These are phyloP conservation scores for Salix koriyanagi DNA, from an alignment of 345 rosid species.

Conservation along the genomic window DNA sequence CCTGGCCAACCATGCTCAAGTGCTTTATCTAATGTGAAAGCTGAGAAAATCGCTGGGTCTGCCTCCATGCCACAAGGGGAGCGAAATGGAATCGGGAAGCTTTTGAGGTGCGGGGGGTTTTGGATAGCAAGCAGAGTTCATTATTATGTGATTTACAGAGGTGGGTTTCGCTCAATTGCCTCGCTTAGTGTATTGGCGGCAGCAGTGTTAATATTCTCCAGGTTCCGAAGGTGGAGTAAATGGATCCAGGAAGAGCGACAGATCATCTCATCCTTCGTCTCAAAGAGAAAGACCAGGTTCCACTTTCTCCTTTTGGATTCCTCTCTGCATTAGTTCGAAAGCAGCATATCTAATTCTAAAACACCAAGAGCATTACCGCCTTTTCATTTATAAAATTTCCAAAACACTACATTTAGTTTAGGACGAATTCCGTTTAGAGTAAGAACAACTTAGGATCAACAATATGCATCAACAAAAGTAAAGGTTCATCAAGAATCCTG, in stretches of 20 bases:
- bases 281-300: conserved; percentile 51
- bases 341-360: no score
- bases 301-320: background rate
- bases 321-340: no score
- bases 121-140: conserved; percentile 28
- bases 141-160: conserved; percentile 2
- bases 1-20: background rate
- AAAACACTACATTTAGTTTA: no score
- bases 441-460: no score
- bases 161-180: conserved; percentile 29
- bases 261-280: conserved; percentile 20
- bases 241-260: conserved; percentile 21
- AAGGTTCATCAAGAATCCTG: no score
- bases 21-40: background rate
- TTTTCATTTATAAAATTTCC: no score
- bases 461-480: no score
- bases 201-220: conserved; percentile 21
- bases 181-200: conserved; percentile 23
- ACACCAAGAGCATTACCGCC: no score
- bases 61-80: background rate
- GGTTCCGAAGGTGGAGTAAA: conserved; percentile 27
- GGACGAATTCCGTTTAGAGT: no score
- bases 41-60: background rate
- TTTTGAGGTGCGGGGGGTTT: conserved; percentile 15
- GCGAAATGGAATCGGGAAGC: conserved; percentile 3